These are phyloP conservation scores for Solanum chacoense DNA, from an alignment of 305 asterid genomes.

Conservation along the genomic window DNA sequence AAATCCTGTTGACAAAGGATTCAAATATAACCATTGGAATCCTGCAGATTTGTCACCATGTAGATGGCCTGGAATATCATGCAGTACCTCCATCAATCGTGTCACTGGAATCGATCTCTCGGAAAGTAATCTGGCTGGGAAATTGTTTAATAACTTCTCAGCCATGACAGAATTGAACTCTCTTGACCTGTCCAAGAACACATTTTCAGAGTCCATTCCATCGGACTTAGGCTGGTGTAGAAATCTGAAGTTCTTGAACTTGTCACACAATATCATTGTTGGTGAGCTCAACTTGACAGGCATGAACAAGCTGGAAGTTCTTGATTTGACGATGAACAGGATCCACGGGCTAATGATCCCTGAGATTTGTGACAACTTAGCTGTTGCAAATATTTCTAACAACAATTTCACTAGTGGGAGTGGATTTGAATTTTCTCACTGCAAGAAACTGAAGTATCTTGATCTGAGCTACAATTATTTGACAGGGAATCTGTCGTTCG, in stretches of 20 bases:
- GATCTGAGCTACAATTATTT: slow-evolving; percentile 11
- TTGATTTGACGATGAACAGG: slow-evolving; percentile 15
- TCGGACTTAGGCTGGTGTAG: slow-evolving; percentile 9
- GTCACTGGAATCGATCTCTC: slow-evolving; percentile 16
- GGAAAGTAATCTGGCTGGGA: not conserved
- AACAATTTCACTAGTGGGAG: slow-evolving; percentile 3
- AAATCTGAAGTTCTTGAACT: slow-evolving; percentile 5
- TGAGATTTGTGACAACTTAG: slow-evolving; percentile 6
- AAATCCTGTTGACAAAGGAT: slow-evolving; percentile 9
- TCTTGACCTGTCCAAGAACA: slow-evolving; percentile 15
- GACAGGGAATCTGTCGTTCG: not conserved
- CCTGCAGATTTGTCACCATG: slow-evolving; percentile 7
- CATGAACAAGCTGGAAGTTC: slow-evolving; percentile 11
- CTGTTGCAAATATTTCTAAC: slow-evolving; percentile 5
- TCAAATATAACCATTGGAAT: not conserved
- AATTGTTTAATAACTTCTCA: slow-evolving; percentile 7
- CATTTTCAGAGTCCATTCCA: not conserved
- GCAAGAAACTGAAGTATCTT: slow-evolving; percentile 10
- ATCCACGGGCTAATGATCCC: not conserved
- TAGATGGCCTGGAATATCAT: slow-evolving; percentile 18
- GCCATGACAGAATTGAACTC: not conserved
- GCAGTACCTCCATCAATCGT: not conserved
- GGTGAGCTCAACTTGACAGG: slow-evolving; percentile 11
- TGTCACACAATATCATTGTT: slow-evolving; percentile 14
- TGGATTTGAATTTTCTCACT: not conserved